A percentile compares a stretch with the other conserved stretches of the same genome.
Conservation (phyloP, 78 protist species). For the Isochrysis galbana region DNA sequence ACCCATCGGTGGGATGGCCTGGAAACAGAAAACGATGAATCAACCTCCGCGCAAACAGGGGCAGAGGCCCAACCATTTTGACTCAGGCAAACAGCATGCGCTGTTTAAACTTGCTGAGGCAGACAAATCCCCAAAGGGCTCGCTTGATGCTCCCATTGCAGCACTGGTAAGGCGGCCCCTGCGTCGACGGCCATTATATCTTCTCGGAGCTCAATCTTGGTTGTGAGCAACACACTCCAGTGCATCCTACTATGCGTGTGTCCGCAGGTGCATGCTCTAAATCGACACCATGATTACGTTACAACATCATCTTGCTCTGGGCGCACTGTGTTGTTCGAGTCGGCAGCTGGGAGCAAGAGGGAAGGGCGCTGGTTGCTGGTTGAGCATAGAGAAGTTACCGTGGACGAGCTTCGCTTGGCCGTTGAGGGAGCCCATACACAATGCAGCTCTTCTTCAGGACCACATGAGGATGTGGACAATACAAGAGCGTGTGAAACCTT, state of each 20-base stretch:
- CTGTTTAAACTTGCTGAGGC: neutral
- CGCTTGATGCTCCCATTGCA: neutral
- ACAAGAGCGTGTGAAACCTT: neutral
- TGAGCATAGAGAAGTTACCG: neutral
- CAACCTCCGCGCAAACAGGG: too few species aligned
- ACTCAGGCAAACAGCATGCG: neutral
- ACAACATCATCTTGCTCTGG: neutral
- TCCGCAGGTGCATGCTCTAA: neutral
- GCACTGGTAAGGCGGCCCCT: too few species aligned
- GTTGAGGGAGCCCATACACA: neutral
- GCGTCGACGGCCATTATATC: too few species aligned
- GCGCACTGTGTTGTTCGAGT: neutral
- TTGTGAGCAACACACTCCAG: too few species aligned
- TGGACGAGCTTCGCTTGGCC: neutral
- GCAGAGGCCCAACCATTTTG: too few species aligned
- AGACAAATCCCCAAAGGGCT: conserved; percentile 26
- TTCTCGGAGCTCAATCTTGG: too few species aligned
- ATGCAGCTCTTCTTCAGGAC: too few species aligned
- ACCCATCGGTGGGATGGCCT: too few species aligned
- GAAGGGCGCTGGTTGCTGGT: conserved; percentile 2
- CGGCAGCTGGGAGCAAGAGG: neutral
- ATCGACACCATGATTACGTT: neutral
- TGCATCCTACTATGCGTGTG: too few species aligned
- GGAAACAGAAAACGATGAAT: too few species aligned
- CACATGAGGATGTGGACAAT: neutral